Conservation (phyloP, 768 basidiomycete genomes). For the Mycena haematopus region DNA sequence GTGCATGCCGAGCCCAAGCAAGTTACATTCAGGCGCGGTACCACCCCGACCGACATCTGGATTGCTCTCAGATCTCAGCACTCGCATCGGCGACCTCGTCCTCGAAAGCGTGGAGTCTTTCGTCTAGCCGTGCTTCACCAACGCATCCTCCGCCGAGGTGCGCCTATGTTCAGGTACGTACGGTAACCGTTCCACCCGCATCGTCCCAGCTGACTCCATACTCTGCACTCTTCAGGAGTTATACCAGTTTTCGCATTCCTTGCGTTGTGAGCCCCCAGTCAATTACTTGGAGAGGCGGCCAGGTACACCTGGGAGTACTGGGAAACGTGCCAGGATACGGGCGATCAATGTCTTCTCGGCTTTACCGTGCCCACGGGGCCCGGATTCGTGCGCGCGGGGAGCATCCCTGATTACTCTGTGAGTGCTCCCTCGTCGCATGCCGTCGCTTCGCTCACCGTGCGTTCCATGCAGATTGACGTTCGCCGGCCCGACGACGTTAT, state of each 20-base stretch:
- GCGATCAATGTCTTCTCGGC: constrained; percentile 56
- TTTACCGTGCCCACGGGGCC: constrained; percentile 37
- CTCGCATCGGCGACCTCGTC: constrained; percentile 20
- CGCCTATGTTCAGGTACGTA: constrained; percentile 14
- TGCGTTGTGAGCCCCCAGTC: no score
- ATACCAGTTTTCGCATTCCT: no score
- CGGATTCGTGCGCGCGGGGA: constrained; percentile 44
- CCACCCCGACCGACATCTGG: constrained; percentile 23
- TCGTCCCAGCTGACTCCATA: not conserved
- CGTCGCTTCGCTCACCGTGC: no score
- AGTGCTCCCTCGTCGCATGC: constrained; percentile 22
- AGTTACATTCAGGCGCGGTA: no score
- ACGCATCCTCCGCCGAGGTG: constrained; percentile 23
- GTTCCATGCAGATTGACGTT: constrained; percentile 48
- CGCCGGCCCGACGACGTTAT: constrained; percentile 44
- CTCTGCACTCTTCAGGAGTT: constrained; percentile 1
- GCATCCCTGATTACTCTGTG: constrained; percentile 48
- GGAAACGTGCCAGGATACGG: constrained; percentile 59
- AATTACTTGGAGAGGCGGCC: constrained; percentile 24
- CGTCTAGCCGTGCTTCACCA: constrained; percentile 25
- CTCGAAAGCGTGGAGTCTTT: constrained; percentile 17
- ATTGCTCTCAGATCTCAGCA: constrained; percentile 2
- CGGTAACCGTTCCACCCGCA: not conserved
- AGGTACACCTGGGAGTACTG: constrained; percentile 52
- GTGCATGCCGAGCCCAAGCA: no score